phyloP scores from a whole-genome alignment of 2,329 filamentous ascomycete species.

The Stagonosporopsis cucurbitacearum region DNA sequence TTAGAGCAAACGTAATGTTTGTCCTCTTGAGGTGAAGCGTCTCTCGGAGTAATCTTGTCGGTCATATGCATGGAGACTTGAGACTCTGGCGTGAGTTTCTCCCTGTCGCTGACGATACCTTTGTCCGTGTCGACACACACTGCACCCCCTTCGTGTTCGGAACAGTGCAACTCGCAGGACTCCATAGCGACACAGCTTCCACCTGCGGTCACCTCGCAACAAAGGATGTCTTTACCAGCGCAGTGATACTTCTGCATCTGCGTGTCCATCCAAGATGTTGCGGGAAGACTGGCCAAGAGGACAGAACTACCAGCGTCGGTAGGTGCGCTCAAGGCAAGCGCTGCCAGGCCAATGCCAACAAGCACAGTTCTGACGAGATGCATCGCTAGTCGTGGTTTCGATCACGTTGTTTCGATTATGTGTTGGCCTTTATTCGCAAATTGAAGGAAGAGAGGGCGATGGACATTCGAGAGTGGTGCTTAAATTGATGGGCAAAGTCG shows the following conservation, averaged over 20 bases:
- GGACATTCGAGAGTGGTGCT: background rate
- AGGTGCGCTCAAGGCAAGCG: conserved; percentile 3
- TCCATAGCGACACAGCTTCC: background rate
- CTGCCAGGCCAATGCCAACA: background rate
- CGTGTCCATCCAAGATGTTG: background rate
- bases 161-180: conserved; percentile 2
- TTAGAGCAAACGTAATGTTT: conserved; percentile 9
- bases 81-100: background rate
- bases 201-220: background rate
- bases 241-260: conserved; percentile 1
- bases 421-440: background rate
- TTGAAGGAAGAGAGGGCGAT: background rate
- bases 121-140: conserved; percentile 1
- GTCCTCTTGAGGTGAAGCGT: conserved; percentile 3
- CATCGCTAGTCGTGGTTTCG: background rate
- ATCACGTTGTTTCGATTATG: background rate
- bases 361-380: background rate
- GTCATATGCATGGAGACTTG: background rate
- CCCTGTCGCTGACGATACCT: background rate
- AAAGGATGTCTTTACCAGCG: background rate
- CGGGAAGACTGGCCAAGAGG: background rate
- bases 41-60: background rate
- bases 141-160: conserved; percentile 1
- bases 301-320: background rate
- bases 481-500: background rate